phyloP scores from a whole-genome alignment of 169 alveolate genomes.

The Eimeria maxima region DNA sequence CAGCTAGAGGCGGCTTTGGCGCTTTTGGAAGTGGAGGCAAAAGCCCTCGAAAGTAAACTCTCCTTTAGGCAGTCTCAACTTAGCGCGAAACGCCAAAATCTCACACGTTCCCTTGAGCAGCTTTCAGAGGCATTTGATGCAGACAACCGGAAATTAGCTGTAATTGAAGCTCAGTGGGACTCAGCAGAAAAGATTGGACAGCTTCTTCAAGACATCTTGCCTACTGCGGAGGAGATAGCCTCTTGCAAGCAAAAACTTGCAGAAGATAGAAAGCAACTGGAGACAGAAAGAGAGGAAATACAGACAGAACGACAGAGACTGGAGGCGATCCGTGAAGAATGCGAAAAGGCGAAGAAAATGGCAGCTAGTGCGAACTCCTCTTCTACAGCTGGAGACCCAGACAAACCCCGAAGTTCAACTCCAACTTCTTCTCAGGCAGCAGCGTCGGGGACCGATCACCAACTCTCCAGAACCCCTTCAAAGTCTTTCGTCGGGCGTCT shows the following conservation, averaged over 20 bases:
- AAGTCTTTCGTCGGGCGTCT: conserved; percentile 52
- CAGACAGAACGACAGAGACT: not conserved
- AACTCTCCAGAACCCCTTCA: not conserved
- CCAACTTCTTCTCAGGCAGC: not conserved
- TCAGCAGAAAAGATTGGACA: conserved; percentile 36
- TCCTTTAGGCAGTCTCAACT: conserved; percentile 68
- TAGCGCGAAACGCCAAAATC: conserved; percentile 6
- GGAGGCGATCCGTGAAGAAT: not conserved
- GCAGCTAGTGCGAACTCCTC: not conserved
- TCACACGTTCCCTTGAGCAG: conserved; percentile 11
- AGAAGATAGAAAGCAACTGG: not conserved
- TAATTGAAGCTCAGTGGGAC: conserved; percentile 49
- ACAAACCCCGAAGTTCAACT: not conserved
- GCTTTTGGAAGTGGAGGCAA: conserved; percentile 71
- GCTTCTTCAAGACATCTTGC: not conserved
- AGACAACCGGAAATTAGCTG: conserved; percentile 20
- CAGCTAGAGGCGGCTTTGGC: conserved; percentile 78
- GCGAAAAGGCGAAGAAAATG: not conserved
- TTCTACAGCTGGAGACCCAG: not conserved
- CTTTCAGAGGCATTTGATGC: conserved; percentile 23
- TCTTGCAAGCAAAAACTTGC: not conserved
- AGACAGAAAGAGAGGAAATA: not conserved
- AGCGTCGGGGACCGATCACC: not conserved
- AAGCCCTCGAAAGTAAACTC: conserved; percentile 22
- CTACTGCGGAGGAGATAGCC: conserved; percentile 7